Evolutionary conservation across 1,139 yeast genomes (phyloP).

Genomic region (Blastobotrys persicus): DNA sequence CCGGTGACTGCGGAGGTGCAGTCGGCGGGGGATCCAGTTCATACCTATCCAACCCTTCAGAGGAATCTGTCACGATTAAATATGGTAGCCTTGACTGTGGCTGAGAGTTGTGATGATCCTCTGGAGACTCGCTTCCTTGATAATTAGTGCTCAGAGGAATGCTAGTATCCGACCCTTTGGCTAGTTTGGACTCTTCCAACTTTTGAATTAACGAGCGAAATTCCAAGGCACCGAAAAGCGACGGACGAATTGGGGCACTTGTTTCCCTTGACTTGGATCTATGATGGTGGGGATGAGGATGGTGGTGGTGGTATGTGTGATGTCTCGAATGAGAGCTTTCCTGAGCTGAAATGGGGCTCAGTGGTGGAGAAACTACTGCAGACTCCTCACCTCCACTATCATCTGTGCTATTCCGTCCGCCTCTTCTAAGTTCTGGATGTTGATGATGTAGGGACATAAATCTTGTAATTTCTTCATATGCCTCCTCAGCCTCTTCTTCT

Average conservation of each 20-base stretch:
- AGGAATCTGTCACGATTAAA: background rate
- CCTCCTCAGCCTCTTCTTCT: slow-evolving; percentile 29
- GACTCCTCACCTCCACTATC: background rate
- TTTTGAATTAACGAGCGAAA: slow-evolving; percentile 34
- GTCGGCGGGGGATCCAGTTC: slow-evolving; percentile 4
- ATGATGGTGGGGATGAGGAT: slow-evolving; percentile 7
- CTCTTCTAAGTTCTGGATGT: background rate
- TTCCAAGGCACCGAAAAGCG: slow-evolving; percentile 45
- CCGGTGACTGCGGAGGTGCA: background rate
- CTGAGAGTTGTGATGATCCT: background rate
- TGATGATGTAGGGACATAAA: slow-evolving; percentile 28
- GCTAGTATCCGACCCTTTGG: slow-evolving; percentile 5
- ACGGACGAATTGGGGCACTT: slow-evolving; percentile 40
- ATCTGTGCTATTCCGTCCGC: background rate
- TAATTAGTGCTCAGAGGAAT: slow-evolving; percentile 1
- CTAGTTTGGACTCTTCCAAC: slow-evolving; percentile 19
- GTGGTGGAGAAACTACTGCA: background rate
- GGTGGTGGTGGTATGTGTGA: background rate
- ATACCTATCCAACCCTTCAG: background rate
- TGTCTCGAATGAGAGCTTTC: slow-evolving; percentile 11
- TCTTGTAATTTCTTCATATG: slow-evolving; percentile 30
- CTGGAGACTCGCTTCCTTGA: background rate
- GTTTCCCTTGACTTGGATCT: slow-evolving; percentile 3
- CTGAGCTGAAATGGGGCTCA: slow-evolving; percentile 4
- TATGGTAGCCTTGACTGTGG: background rate